Base-by-base conservation (phyloP, 1,139 yeast genomes). In the Geotrichum carabidarum region DNA sequence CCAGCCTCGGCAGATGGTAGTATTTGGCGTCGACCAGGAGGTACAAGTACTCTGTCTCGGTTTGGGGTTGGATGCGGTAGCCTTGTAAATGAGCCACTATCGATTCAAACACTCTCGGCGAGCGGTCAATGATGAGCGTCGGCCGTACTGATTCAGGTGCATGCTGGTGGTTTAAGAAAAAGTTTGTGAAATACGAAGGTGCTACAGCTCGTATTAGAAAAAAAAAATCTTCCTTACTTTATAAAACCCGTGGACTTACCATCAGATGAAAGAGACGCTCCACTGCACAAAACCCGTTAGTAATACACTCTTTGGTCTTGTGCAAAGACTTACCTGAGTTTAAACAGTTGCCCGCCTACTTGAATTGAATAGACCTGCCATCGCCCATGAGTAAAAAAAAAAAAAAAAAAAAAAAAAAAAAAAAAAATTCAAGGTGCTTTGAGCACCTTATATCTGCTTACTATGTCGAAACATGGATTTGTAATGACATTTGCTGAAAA, bases 261-360 rank as follows among this genome's bases (percentile, higher is more conserved):
- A 70, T 89, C 97, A 1, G 88, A 86, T 27, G 91, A 85, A 44
- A 90, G 69, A 4, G 96, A 88, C 0, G 93, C 90, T 0, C 96
- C 97, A 65, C 93, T 84, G 17, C 74, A 43, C 15, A 22, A 43
- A 30, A 30, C 8, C 8, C 34, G 48, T 49, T 35, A 49, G 48
- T 18, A 42, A 34, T 4, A 7, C 17, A n/a, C 12, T n/a, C n/a
- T 11, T 8, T 34, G n/a, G 36, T 3, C 34, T n/a, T 8, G 27
- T 8, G 17, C 18, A 35, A 18, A 14, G 14, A 17, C 52, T 30
- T 38, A 53, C 55, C 55, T 53, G 12, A 53, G 64, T 38, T 66
- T 61, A 55, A 68, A 71, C 44, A 66, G 47, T 59, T 77, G 76
- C 53, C 77, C 78, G 0, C 96, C 96, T 4, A 89, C 84, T 67